phyloP scores from a whole-genome alignment of 2,329 filamentous ascomycete genomes.

The Fusarium nelsonii region DNA sequence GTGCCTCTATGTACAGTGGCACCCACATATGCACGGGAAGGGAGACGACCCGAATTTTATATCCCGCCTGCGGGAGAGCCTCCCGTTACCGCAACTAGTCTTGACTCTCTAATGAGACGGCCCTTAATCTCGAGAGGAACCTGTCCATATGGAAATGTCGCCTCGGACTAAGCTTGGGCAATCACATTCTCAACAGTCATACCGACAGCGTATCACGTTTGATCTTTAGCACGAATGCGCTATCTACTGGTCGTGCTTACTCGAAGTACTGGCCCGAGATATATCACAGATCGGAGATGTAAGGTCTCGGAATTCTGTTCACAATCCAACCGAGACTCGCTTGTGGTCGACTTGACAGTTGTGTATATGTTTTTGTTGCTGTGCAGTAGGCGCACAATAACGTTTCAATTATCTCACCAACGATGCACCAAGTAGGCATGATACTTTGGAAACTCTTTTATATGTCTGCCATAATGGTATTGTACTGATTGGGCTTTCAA shows the following conservation, averaged over 20 bases:
- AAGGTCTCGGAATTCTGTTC: neutral
- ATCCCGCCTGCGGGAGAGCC: constrained; percentile 35
- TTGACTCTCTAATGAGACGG: neutral
- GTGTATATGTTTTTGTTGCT: neutral
- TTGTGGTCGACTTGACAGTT: neutral
- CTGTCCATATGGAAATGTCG: neutral
- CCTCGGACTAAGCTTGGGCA: neutral
- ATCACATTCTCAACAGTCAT: neutral
- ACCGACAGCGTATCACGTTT: constrained; percentile 24
- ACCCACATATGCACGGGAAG: constrained; percentile 39
- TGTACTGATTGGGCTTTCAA: constrained; percentile 15
- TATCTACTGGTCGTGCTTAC: constrained; percentile 18
- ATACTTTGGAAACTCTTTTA: neutral
- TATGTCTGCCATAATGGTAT: constrained; percentile 11
- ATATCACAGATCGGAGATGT: neutral
- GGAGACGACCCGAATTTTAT: constrained; percentile 27
- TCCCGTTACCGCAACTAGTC: constrained; percentile 31
- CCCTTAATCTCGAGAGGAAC: neutral
- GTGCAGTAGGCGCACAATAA: neutral
- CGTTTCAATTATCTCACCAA: neutral
- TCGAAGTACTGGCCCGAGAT: neutral
- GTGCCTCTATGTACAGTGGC: constrained; percentile 31
- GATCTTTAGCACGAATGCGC: constrained; percentile 3
- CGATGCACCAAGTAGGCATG: neutral
- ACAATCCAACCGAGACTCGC: neutral